phyloP scores from a whole-genome alignment of 495 filamentous ascomycete species.

The Lepraria neglecta region DNA sequence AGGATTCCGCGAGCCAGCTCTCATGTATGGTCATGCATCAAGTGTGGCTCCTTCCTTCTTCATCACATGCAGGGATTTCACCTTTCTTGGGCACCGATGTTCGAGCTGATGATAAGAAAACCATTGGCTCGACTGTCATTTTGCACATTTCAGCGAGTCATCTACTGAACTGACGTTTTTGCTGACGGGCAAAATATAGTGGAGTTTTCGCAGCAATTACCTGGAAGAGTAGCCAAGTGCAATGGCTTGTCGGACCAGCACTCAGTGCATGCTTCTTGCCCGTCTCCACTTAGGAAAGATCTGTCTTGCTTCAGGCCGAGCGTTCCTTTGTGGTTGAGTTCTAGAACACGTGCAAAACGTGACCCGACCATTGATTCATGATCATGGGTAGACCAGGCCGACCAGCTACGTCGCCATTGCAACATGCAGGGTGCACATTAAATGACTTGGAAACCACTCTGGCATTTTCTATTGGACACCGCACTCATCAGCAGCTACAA shows the following conservation, averaged over 20 bases:
- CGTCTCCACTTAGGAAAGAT: neutral
- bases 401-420: no score
- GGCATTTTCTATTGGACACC: constrained; percentile 1
- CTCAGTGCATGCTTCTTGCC: neutral
- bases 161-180: no score
- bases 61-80: no score
- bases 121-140: neutral
- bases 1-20: neutral
- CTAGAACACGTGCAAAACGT: no score
- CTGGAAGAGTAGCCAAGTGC: neutral
- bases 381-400: no score
- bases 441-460: neutral
- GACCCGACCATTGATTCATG: no score
- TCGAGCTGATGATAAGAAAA: neutral
- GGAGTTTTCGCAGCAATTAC: neutral
- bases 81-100: no score
- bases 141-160: neutral
- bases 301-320: neutral
- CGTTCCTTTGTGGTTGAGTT: no score
- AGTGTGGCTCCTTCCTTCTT: neutral
- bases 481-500: neutral
- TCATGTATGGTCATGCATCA: neutral
- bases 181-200: neutral
- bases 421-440: neutral
- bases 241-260: neutral